Evolutionary conservation across 306 rosid genomes (phyloP), one percentile per base, ranked within the genome.

Genomic region (Carpinus viminea): DNA sequence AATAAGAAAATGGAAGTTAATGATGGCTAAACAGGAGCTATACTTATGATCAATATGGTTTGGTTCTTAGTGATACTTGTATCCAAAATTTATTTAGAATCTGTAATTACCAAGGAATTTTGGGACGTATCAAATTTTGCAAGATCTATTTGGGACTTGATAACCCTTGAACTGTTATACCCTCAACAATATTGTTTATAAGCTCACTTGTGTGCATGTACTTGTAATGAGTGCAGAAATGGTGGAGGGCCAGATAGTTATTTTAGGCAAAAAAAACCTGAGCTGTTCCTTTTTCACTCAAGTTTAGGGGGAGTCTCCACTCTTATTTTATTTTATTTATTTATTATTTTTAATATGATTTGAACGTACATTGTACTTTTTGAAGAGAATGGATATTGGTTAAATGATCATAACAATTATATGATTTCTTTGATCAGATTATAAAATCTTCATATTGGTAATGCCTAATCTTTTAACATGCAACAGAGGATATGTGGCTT

Each of bases 401-500:
- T 68, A n/a, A n/a, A 68, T 3, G 8, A 45, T 38, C 41, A 48
- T 59, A 17, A 68, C 41, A 43, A 41, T 38, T 68, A 8, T 68
- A 68, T 68, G 28, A 38, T 73, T 26, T 15, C 13, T 41, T 31
- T 15, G 8, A 13, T 16, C 21, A 34, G 12, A 4, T 16, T 4
- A 21, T 45, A 47, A 41, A 17, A 20, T 72, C 51, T 52, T 68
- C 15, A 36, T 28, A 11, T 8, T 26, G 31, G 41, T 79, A 21
- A 57, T 21, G 2, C 45, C 7, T 2, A 4, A 45, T 80, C 77
- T 82, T 74, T 62, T 46, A 31, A 59, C 74, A 79, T 79, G 54
- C 15, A 43, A 38, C 92, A 93, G 99, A 82, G 76, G 89, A 82
- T 81, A 76, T 79, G 52, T 90, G 96, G 99, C 80, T 76, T 70